Base-by-base conservation (phyloP, 2,329 filamentous ascomycete species). In the Paraphaeosphaeria minitans region DNA sequence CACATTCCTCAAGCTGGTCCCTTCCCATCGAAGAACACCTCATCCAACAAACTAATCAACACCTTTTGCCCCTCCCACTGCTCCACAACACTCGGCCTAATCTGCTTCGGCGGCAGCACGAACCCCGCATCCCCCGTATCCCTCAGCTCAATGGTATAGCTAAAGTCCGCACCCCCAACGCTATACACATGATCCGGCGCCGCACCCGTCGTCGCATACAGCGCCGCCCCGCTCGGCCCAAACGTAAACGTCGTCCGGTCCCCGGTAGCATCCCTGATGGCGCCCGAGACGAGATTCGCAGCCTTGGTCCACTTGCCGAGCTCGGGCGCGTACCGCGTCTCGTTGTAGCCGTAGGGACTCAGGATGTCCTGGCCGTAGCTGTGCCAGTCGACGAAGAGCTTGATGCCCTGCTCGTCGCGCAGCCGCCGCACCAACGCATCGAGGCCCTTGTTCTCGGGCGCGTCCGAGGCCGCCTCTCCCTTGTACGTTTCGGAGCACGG, bases 381-480 rank as follows among this genome's bases (percentile, higher is more conserved):
- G 75, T 89, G 87, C 75, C 83, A 86, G 74, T 89, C 87, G 53
- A 89, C 83, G 69, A 82, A 89, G 2, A 87, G 79, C 67, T 84
- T 83, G 53, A 89, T 79, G 0, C 83, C 83, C 57, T 82, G 77
- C 2, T 65, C 62, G 16, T 72, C 70, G 4, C 77, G 74, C 22
- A 86, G 68, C n/a, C 73, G 72, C 39, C 76, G 74, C 12, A 83
- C 75, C 55, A 81, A 79, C 5, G 75, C 70, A n/a, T 79, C 77
- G 4, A 89, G 75, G 2, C 67, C 72, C 27, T 58, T 50, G 10
- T 68, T 74, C 45, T 75, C 72, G 1, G 72, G 68, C 1, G 70
- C 59, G 43, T 74, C 71, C 31, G 65, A 64, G 0, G 69, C 65
- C 12, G 60, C 63, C 35, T 69, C 63, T 52, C 73, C 73, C 14